Percentiles rank a stretch among this genome's conserved stretches.
Conservation (phyloP, 768 basidiomycete genomes). For the Rhodocollybia butyracea region DNA sequence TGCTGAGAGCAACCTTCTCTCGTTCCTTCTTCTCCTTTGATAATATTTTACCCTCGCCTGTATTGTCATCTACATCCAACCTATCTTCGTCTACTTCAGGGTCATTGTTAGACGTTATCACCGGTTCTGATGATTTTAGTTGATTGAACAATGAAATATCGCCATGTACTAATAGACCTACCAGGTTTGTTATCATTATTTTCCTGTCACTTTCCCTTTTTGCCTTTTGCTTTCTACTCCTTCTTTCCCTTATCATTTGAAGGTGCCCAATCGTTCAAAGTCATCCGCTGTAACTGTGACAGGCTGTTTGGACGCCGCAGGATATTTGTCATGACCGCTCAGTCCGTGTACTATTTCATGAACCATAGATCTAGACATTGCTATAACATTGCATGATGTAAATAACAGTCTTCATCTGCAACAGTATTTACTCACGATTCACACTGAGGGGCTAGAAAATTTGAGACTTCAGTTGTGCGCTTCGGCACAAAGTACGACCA, state of each 20-base stretch:
- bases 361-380: no score
- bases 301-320: slow-evolving; percentile 14
- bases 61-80: slow-evolving; percentile 38
- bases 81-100: slow-evolving; percentile 27
- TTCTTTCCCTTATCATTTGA: slow-evolving; percentile 64
- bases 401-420: no score
- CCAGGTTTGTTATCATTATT: slow-evolving; percentile 23
- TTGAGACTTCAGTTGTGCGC: no score
- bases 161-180: no score
- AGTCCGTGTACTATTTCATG: no score
- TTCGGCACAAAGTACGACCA: no score
- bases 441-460: no score
- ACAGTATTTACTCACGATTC: no score
- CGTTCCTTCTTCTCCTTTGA: slow-evolving; percentile 98
- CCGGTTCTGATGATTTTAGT: slow-evolving; percentile 17
- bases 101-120: slow-evolving; percentile 13
- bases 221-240: slow-evolving; percentile 52
- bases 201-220: slow-evolving; percentile 25
- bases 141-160: slow-evolving; percentile 9
- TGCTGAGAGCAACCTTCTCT: slow-evolving; percentile 65
- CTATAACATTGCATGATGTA: no score
- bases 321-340: no score
- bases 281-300: slow-evolving; percentile 59
- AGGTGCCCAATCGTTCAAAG: slow-evolving; percentile 68
- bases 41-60: slow-evolving; percentile 61